Base-by-base conservation (phyloP, 2,329 filamentous ascomycete genomes). In the Myriosclerotinia curreyana region DNA sequence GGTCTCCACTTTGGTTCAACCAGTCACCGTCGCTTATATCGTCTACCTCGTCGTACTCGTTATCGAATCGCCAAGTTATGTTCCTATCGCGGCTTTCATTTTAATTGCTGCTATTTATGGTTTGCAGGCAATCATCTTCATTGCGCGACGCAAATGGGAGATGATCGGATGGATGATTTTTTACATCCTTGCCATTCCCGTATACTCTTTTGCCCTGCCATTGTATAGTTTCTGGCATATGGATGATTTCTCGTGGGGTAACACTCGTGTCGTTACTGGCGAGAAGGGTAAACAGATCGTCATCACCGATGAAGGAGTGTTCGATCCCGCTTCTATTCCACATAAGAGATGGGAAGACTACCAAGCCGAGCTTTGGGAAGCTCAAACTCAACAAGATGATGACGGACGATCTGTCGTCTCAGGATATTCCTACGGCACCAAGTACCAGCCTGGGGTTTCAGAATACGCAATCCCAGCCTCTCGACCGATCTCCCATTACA, bases 311-410 rank as follows among this genome's bases (percentile, higher is more conserved):
- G 95, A 99, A 79, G 95, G 95, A 80, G 97, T 96, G 77, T 99
- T 98, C 74, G 95, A 99, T 74, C 94, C 95, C 17, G 82, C 84
- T 54, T 91, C 88, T 46, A 98, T 99, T 70, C 95, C 95, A 25
- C 91, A 91, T 79, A 99, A 98, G 87, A 95, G 91, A 82, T 99
- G 95, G 95, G 95, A 99, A 77, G 95, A 99, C 73, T 99, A 98
- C 77, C 95, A 99, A 77, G 90, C 90, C 68, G 95, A 98, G 82
- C 86, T 99, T 52, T 99, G 94, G 95, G 95, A 99, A 74, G 81
- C 90, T n/a, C 88, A 89, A 66, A 83, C 82, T 56, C 84, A 87
- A 72, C 85, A 87, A 69, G 95, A 99, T 74, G 80, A 87, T 22
- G 95, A 99, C 74, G 80, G 87, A 31, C 88, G 84, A 66, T 96